Percentiles rank a stretch among this genome's conserved stretches.
phyloP scores from a whole-genome alignment of 768 basidiomycete species.

The Dacryopinax spathularia region DNA sequence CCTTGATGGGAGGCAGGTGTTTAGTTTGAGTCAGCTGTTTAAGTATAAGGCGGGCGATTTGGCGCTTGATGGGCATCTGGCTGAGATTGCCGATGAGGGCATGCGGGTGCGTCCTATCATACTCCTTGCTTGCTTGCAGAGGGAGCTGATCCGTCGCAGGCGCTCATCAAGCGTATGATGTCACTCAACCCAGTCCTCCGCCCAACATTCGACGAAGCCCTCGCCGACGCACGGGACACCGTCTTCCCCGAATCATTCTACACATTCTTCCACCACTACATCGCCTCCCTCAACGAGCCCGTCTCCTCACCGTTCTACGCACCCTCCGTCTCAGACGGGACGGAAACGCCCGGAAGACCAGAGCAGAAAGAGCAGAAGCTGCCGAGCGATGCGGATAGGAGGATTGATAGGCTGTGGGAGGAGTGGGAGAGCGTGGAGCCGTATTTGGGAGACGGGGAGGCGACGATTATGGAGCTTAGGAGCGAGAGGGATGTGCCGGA shows the following conservation, averaged over 20 bases:
- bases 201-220: slow-evolving; percentile 65
- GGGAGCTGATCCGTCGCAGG: slow-evolving; percentile 35
- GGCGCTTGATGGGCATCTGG: slow-evolving; percentile 55
- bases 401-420: slow-evolving; percentile 70
- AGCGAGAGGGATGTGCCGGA: neutral
- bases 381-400: slow-evolving; percentile 73
- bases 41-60: slow-evolving; percentile 83
- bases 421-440: slow-evolving; percentile 76
- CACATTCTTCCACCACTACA: slow-evolving; percentile 84
- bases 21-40: slow-evolving; percentile 88
- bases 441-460: slow-evolving; percentile 44
- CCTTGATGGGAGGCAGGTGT: slow-evolving; percentile 82
- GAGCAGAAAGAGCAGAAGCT: slow-evolving; percentile 20
- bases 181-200: slow-evolving; percentile 58
- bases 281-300: slow-evolving; percentile 62
- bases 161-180: slow-evolving; percentile 82
- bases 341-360: neutral
- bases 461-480: slow-evolving; percentile 27
- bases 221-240: slow-evolving; percentile 50
- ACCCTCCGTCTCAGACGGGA: slow-evolving; percentile 18
- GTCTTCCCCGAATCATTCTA: slow-evolving; percentile 91
- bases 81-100: slow-evolving; percentile 62
- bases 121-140: neutral
- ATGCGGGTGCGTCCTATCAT: slow-evolving; percentile 48
- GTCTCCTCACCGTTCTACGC: slow-evolving; percentile 34